Evolutionary conservation across 2,329 filamentous ascomycete species (phyloP).

Genomic region (Aspergillus ruber): DNA sequence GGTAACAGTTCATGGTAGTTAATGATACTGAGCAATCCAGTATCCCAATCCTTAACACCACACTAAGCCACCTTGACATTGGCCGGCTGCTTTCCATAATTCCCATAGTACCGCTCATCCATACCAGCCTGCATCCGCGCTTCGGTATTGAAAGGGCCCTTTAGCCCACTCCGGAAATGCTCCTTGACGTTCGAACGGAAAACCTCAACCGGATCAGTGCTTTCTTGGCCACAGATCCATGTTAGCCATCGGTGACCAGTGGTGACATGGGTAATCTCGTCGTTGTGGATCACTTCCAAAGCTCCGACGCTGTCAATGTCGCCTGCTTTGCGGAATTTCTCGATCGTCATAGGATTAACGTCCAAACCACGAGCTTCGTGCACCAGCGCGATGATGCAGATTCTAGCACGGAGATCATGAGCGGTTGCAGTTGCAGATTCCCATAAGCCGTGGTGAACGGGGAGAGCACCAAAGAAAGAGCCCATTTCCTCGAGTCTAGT

Average conservation of each 20-base stretch:
- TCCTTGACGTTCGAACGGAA: slow-evolving; percentile 40
- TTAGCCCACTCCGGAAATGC: slow-evolving; percentile 38
- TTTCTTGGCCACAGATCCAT: slow-evolving; percentile 44
- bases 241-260: slow-evolving; percentile 44
- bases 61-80: not conserved
- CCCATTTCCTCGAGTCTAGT: slow-evolving; percentile 41
- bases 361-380: slow-evolving; percentile 44
- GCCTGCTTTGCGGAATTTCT: slow-evolving; percentile 39
- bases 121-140: slow-evolving; percentile 41
- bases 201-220: slow-evolving; percentile 40
- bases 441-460: slow-evolving; percentile 44
- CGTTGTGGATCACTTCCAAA: slow-evolving; percentile 42
- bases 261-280: slow-evolving; percentile 46
- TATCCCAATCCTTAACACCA: too few species aligned
- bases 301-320: slow-evolving; percentile 39
- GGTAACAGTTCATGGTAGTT: too few species aligned
- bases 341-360: slow-evolving; percentile 44
- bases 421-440: slow-evolving; percentile 39
- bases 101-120: slow-evolving; percentile 39
- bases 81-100: slow-evolving; percentile 5
- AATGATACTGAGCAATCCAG: too few species aligned
- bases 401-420: slow-evolving; percentile 40
- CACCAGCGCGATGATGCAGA: slow-evolving; percentile 44
- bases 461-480: slow-evolving; percentile 39
- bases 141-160: slow-evolving; percentile 42